Evolutionary conservation across 345 rosid species (phyloP).

Genomic region (Euphorbia lathyris): DNA sequence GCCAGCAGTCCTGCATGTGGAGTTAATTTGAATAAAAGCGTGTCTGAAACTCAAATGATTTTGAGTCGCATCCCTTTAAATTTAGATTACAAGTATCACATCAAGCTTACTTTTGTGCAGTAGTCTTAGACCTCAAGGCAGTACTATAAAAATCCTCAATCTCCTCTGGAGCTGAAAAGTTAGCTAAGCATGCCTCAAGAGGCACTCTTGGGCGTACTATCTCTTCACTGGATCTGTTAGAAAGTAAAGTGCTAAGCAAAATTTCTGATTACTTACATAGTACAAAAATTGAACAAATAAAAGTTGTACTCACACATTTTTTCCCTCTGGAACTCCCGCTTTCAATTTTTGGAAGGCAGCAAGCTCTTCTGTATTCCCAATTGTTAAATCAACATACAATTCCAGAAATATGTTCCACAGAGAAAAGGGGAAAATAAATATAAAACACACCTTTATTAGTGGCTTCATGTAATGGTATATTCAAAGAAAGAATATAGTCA

Average conservation of each 20-base stretch:
- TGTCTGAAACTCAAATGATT: neutral
- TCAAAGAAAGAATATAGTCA: constrained; percentile 88
- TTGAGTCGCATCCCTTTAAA: neutral
- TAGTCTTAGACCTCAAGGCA: constrained; percentile 82
- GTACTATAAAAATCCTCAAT: constrained; percentile 83
- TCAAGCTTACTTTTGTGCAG: constrained; percentile 80
- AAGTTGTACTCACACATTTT: constrained; percentile 60
- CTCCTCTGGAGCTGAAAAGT: constrained; percentile 78
- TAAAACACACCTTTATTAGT: constrained; percentile 63
- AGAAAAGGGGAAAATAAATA: constrained; percentile 10
- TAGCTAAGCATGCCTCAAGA: constrained; percentile 86
- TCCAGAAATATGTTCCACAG: constrained; percentile 9
- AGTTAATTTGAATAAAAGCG: neutral
- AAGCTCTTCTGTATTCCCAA: constrained; percentile 64
- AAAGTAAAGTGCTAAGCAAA: constrained; percentile 28
- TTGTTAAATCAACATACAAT: constrained; percentile 6
- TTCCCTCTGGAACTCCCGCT: constrained; percentile 63
- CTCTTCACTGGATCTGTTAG: constrained; percentile 63
- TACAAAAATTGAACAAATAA: constrained; percentile 4
- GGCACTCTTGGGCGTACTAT: constrained; percentile 96
- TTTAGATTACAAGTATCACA: constrained; percentile 1
- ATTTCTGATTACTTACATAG: constrained; percentile 13
- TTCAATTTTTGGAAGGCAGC: constrained; percentile 63
- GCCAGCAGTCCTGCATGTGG: constrained; percentile 69
- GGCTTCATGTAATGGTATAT: constrained; percentile 87